phyloP scores from a whole-genome alignment of 306 rosid species.

The Fragaria iinumae region DNA sequence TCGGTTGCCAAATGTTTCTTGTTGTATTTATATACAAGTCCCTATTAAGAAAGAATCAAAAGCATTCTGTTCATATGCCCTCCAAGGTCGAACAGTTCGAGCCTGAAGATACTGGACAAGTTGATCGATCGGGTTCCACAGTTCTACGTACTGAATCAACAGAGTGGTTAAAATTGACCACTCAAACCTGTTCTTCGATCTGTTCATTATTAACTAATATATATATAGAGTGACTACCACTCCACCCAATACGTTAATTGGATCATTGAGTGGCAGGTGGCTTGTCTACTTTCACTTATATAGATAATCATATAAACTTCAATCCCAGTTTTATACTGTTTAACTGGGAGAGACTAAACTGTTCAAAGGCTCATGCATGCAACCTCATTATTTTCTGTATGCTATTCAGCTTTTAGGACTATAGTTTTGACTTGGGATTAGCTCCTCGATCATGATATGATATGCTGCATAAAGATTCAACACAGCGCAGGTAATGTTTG shows the following conservation, averaged over 20 bases:
- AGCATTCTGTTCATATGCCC: constrained; percentile 4
- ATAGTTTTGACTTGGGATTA: not conserved
- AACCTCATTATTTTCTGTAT: not conserved
- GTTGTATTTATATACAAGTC: not conserved
- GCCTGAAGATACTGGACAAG: not conserved
- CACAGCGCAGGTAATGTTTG: not conserved
- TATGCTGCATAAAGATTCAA: not conserved
- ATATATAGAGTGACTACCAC: not conserved
- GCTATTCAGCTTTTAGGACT: not conserved
- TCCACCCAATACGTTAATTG: constrained; percentile 19
- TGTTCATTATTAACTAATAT: not conserved
- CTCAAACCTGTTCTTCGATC: constrained; percentile 5
- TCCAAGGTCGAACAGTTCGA: not conserved
- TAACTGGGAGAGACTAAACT: not conserved
- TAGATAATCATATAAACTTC: not conserved
- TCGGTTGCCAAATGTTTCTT: not conserved
- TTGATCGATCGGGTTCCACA: not conserved
- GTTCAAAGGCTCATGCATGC: not conserved
- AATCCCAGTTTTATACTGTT: not conserved
- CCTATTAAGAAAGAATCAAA: not conserved
- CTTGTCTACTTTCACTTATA: not conserved
- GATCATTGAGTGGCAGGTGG: not conserved
- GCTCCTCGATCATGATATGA: not conserved
- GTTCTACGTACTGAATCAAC: not conserved
- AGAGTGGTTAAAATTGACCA: not conserved